A percentile compares a stretch with the other conserved stretches of the same genome.
Conservation (phyloP, 805 yeast genomes). For the Tetrapisispora taiwanensis region DNA sequence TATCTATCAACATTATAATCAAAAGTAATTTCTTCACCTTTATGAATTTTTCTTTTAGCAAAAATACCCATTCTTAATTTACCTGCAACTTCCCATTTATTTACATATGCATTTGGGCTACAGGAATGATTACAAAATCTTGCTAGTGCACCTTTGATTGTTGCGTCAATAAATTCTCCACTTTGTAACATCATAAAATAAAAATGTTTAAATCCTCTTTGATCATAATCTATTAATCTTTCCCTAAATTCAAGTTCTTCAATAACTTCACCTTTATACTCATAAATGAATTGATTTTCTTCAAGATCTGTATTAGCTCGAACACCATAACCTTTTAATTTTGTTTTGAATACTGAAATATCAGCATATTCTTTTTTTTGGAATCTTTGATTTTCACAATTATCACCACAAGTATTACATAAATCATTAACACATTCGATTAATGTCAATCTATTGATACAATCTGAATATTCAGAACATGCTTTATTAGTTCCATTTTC, state of each 20-base stretch:
- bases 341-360: conserved; percentile 77
- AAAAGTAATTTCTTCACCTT: conserved; percentile 81
- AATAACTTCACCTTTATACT: conserved; percentile 89
- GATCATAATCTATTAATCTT: conserved; percentile 67
- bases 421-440: conserved; percentile 76
- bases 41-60: conserved; percentile 58
- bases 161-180: conserved; percentile 92
- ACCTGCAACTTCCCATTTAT: conserved; percentile 93
- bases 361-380: conserved; percentile 65
- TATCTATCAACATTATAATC: conserved; percentile 88
- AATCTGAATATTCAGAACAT: conserved; percentile 77
- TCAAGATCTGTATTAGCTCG: conserved; percentile 53
- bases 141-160: conserved; percentile 77
- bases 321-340: conserved; percentile 81
- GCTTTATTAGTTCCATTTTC: conserved; percentile 44
- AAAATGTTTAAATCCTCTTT: conserved; percentile 62
- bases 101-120: conserved; percentile 88
- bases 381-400: conserved; percentile 82
- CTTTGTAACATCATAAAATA: conserved; percentile 93
- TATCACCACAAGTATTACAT: conserved; percentile 57
- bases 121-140: conserved; percentile 94
- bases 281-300: conserved; percentile 69
- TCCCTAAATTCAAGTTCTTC: conserved; percentile 66
- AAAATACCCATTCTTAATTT: conserved; percentile 91
- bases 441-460: conserved; percentile 85